Base-by-base conservation (phyloP, 2,329 filamentous ascomycete genomes). In the Calonectria hawksworthii region DNA sequence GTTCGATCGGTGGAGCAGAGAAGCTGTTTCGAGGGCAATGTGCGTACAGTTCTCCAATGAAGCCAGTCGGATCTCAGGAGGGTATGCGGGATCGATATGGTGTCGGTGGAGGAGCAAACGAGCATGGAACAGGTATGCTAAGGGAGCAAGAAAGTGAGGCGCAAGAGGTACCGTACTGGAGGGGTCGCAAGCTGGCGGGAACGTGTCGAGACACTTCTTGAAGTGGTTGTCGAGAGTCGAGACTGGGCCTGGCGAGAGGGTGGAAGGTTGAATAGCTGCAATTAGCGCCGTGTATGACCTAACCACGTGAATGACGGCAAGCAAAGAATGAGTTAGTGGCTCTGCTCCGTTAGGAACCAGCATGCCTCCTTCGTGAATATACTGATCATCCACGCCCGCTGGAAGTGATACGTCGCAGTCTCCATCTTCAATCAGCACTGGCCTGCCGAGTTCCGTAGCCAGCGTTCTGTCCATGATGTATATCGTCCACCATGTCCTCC, bases 401-500 rank as follows among this genome's bases (percentile, higher is more conserved):
- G 96, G 96, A 32, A 98, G 90, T 28, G 91, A 89, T 9, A 96
- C 93, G 78, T 98, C 95, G 86, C 95, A 98, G 84, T 99, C 96
- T 38, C 92, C 90, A 80, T 99, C 96, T 81, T 96, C 90, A 81
- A 99, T 98, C 77, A 96, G 86, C 71, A 94, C 91, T 0, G 96
- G 95, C 66, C 94, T 92, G 11, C 95, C 94, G 41, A 96, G 89
- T 82, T 98, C 96, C 16, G 98, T 88, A 0, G 95, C 93, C 65
- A 98, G 87, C 32, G 94, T 90, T 76, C 96, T 92, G 86, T 99
- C 97, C 86, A 96, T 92, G 56, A 95, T 92, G 85, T 99, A 99
- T 72, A 98, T 92, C 18, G 95, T 92, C 96, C 97, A 99, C 96
- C 96, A 99, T 3, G 97, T 92, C 70, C 96, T 90, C 75, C 94